phyloP scores from a whole-genome alignment of 1,139 yeast genomes.

The Protomyces inouyei region DNA sequence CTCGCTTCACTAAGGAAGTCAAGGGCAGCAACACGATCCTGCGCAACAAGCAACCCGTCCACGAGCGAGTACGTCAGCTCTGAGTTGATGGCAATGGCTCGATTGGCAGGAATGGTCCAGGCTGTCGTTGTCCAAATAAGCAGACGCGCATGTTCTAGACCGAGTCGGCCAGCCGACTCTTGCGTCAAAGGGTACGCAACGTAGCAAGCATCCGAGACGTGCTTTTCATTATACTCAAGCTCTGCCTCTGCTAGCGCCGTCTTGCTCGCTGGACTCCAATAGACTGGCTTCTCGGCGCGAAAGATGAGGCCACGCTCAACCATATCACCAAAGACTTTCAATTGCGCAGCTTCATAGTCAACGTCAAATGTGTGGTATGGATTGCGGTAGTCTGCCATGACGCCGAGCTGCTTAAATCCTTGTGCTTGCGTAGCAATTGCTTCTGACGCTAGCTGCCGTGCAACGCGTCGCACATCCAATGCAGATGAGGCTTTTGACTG shows the following conservation, averaged over 20 bases:
- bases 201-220: conserved; percentile 64
- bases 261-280: conserved; percentile 92
- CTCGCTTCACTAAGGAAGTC: conserved; percentile 47
- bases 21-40: conserved; percentile 43
- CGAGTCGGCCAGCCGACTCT: conserved; percentile 17
- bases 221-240: conserved; percentile 73
- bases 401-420: conserved; percentile 64
- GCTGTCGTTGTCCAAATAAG: conserved; percentile 96
- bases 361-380: conserved; percentile 64
- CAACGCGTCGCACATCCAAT: conserved; percentile 56
- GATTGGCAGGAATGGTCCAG: conserved; percentile 89
- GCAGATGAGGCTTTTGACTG: conserved; percentile 40
- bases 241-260: conserved; percentile 98
- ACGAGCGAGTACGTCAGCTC: conserved; percentile 48
- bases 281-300: conserved; percentile 88
- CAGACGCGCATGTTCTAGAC: conserved; percentile 30
- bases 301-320: conserved; percentile 63
- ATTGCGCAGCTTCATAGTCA: conserved; percentile 66
- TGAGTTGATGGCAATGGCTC: conserved; percentile 70
- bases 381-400: conserved; percentile 74
- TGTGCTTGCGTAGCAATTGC: conserved; percentile 60
- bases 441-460: conserved; percentile 60
- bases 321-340: conserved; percentile 62
- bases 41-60: conserved; percentile 44
- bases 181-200: conserved; percentile 59